phyloP scores from a whole-genome alignment of 129 eudicot species.

The carrot (Daucus carota) region DNA sequence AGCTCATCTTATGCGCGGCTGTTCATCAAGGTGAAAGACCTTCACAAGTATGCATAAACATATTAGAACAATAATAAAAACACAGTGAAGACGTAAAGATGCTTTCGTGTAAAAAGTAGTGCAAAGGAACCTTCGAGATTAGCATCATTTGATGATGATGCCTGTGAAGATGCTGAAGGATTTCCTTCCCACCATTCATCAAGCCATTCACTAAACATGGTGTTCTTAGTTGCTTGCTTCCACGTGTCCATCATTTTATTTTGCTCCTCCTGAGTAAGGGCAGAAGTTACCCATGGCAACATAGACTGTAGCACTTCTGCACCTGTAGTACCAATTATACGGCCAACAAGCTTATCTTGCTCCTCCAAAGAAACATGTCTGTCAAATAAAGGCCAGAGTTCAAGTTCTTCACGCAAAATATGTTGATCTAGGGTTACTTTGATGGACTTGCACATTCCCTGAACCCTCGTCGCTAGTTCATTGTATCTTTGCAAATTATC shows the following conservation, averaged over 20 bases:
- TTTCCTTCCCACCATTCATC: constrained; percentile 98
- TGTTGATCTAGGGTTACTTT: constrained; percentile 95
- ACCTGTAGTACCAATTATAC: constrained; percentile 96
- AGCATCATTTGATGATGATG: constrained; percentile 38
- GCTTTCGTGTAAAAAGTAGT: neutral
- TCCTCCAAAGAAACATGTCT: constrained; percentile 90
- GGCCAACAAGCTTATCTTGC: constrained; percentile 94
- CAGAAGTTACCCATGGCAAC: constrained; percentile 99
- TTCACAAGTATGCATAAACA: neutral
- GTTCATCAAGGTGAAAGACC: neutral
- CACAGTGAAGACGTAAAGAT: neutral
- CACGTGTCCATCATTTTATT: constrained; percentile 95
- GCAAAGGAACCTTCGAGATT: constrained; percentile 54
- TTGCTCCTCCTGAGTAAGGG: constrained; percentile 96
- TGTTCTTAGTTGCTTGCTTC: constrained; percentile 95
- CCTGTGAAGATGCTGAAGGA: constrained; percentile 45
- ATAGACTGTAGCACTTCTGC: constrained; percentile 97
- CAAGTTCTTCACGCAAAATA: constrained; percentile 93
- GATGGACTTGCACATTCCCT: constrained; percentile 96
- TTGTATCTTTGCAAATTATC: constrained; percentile 48
- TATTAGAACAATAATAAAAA: neutral
- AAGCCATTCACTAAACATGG: constrained; percentile 98
- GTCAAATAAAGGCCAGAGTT: constrained; percentile 96
- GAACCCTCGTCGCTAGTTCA: constrained; percentile 82
- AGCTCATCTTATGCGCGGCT: neutral